Conservation (phyloP, 2,329 filamentous ascomycete species). For the Curvularia sp. region DNA sequence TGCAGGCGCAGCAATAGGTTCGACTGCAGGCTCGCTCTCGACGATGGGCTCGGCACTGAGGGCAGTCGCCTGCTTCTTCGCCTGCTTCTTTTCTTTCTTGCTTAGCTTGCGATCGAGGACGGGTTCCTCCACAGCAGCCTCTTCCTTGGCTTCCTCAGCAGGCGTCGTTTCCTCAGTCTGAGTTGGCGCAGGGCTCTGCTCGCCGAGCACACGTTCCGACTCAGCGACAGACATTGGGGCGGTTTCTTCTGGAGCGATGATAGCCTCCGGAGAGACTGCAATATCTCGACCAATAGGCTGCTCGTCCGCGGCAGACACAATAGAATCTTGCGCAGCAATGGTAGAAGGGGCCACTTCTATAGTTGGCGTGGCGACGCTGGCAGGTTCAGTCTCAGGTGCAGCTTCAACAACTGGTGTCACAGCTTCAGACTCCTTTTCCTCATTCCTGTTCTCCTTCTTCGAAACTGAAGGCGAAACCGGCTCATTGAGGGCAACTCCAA, state of each 20-base stretch:
- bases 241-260: conserved; percentile 4
- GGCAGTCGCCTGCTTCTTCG: conserved; percentile 31
- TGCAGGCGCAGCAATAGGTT: neutral
- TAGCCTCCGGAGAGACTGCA: conserved; percentile 1
- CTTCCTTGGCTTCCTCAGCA: conserved; percentile 8
- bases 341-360: neutral
- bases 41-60: conserved; percentile 16
- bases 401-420: conserved; percentile 22
- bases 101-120: conserved; percentile 39
- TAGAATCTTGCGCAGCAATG: neutral
- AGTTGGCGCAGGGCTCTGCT: conserved; percentile 2
- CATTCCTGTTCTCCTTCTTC: conserved; percentile 39
- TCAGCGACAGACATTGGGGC: conserved; percentile 10
- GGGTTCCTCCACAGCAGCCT: conserved; percentile 22
- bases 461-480: conserved; percentile 14
- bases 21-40: conserved; percentile 6
- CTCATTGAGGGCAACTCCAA: conserved; percentile 15
- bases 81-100: conserved; percentile 47
- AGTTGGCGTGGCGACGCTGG: neutral
- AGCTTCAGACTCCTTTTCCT: conserved; percentile 33
- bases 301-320: neutral
- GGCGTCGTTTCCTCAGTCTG: neutral
- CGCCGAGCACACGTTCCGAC: conserved; percentile 1
- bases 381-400: conserved; percentile 11
- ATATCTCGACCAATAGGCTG: conserved; percentile 10